phyloP scores from a whole-genome alignment of 2,329 filamentous ascomycete species.

The Curvularia spicifera region DNA sequence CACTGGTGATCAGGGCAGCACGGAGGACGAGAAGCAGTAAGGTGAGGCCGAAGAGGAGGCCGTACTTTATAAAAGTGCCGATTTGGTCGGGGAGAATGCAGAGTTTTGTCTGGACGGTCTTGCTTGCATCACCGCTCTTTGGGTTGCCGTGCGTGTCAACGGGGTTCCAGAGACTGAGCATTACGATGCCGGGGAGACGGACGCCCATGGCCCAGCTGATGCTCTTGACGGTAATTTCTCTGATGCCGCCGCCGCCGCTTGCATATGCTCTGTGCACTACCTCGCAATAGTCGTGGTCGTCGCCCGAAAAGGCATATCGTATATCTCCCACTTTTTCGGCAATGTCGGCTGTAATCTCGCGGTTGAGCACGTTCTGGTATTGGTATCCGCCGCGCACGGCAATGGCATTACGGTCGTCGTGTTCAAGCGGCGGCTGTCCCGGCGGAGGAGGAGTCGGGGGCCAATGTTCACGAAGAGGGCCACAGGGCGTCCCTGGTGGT shows the following conservation, averaged over 20 bases:
- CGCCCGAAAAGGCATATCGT: conserved; percentile 86
- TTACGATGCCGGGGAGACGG: conserved; percentile 81
- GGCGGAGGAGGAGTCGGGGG: conserved; percentile 70
- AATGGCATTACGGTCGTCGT: conserved; percentile 79
- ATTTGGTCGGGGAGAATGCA: conserved; percentile 91
- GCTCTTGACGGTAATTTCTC: conserved; percentile 93
- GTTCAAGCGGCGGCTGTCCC: conserved; percentile 62
- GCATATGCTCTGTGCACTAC: conserved; percentile 74
- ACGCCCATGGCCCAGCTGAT: conserved; percentile 98
- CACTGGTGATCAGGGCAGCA: conserved; percentile 49
- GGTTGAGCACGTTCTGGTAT: conserved; percentile 91
- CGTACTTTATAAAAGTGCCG: conserved; percentile 81
- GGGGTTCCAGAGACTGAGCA: conserved; percentile 92
- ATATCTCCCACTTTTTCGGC: conserved; percentile 82
- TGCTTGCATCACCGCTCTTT: conserved; percentile 48
- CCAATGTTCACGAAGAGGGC: conserved; percentile 82
- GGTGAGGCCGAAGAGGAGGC: conserved; percentile 64
- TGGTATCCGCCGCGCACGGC: conserved; percentile 82
- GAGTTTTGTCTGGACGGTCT: conserved; percentile 83
- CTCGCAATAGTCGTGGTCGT: conserved; percentile 98
- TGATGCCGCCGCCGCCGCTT: conserved; percentile 62
- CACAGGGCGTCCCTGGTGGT: conserved; percentile 81
- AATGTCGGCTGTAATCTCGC: conserved; percentile 75
- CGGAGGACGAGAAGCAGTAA: conserved; percentile 56
- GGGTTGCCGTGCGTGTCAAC: conserved; percentile 63